phyloP scores from a whole-genome alignment of 257 asterid species.

The Verbascum thapsus region DNA sequence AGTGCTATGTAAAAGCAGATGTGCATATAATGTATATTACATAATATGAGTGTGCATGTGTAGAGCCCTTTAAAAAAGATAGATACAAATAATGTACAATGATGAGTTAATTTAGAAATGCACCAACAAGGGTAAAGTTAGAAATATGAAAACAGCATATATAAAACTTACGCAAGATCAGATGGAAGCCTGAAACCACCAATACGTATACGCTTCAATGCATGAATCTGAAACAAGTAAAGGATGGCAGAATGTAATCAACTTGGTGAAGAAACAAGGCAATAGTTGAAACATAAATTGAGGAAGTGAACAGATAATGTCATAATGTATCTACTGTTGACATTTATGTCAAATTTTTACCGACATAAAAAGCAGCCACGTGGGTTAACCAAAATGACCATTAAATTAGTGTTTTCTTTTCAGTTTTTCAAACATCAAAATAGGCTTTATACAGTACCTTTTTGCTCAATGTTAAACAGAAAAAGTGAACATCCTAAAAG shows the following conservation, averaged over 20 bases:
- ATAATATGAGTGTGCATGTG: too few species aligned
- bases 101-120: background rate
- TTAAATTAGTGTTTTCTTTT: background rate
- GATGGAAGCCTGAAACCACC: constrained; percentile 94
- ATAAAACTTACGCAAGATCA: constrained; percentile 77
- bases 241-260: constrained; percentile 10
- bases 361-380: background rate
- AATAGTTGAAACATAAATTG: constrained; percentile 15
- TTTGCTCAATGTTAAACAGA: background rate
- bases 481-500: background rate
- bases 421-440: background rate
- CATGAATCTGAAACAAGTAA: constrained; percentile 65
- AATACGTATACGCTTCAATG: constrained; percentile 87
- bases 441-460: background rate
- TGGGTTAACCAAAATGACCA: background rate
- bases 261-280: constrained; percentile 10
- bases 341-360: background rate
- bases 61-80: background rate
- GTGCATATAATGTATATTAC: background rate
- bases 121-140: background rate
- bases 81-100: background rate
- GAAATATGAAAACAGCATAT: background rate
- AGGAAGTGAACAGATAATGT: background rate
- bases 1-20: background rate
- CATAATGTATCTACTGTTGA: background rate